A percentile compares a stretch with the other conserved stretches of the same genome.
These are phyloP conservation scores for Phytopythium chamaehyphon DNA, from an alignment of 352 stramenopile species.

Conservation along the genomic window DNA sequence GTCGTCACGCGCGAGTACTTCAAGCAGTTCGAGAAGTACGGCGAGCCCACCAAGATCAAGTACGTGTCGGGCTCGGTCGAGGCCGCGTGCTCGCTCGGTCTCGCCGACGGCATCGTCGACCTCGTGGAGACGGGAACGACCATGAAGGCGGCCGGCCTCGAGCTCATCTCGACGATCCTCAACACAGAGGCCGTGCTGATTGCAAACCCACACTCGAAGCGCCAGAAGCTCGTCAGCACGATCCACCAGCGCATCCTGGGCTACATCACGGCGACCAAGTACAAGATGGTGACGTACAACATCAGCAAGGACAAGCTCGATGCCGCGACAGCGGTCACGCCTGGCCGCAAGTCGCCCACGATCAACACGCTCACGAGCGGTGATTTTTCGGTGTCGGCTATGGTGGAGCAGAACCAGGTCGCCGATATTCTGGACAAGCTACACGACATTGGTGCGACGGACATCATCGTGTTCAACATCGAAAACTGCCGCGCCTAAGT, in stretches of 20 bases:
- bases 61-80: slow-evolving; percentile 98
- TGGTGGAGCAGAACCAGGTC: slow-evolving; percentile 90
- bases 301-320: slow-evolving; percentile 88
- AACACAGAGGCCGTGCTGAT: slow-evolving; percentile 92
- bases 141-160: slow-evolving; percentile 95
- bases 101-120: slow-evolving; percentile 98
- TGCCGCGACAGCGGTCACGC: slow-evolving; percentile 87
- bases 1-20: slow-evolving; percentile 94
- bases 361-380: slow-evolving; percentile 89
- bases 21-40: slow-evolving; percentile 80
- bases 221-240: slow-evolving; percentile 71
- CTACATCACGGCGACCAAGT: slow-evolving; percentile 96
- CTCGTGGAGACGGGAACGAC: slow-evolving; percentile 98
- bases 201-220: slow-evolving; percentile 73
- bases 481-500: slow-evolving; percentile 89
- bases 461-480: slow-evolving; percentile 97
- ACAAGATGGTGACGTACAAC: slow-evolving; percentile 99
- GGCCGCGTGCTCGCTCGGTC: slow-evolving; percentile 94
- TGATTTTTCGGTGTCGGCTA: slow-evolving; percentile 87
- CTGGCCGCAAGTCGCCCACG: slow-evolving; percentile 92
- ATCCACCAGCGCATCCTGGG: slow-evolving; percentile 94
- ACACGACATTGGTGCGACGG: slow-evolving; percentile 91
- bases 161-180: slow-evolving; percentile 94
- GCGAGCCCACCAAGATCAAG: slow-evolving; percentile 85
- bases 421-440: slow-evolving; percentile 96